These are phyloP conservation scores for Samsoniella hepiali DNA, from an alignment of 2,329 filamentous ascomycete genomes.

Conservation along the genomic window DNA sequence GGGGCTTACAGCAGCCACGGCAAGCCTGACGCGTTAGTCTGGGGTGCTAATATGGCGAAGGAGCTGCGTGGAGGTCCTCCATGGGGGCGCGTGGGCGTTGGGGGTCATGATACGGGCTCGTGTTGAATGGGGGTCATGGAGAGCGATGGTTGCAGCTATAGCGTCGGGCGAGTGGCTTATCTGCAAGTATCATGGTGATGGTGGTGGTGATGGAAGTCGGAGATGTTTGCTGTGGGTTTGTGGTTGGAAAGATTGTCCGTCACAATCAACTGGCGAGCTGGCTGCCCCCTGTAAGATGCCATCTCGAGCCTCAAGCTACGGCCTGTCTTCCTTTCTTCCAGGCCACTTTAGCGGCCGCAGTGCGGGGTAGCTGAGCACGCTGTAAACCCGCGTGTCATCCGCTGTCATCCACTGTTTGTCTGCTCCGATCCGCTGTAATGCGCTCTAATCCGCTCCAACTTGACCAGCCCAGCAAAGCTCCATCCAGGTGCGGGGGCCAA, in stretches of 20 bases:
- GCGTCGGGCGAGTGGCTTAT: neutral
- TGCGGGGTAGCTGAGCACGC: neutral
- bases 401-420: neutral
- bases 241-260: too few relatives aligned
- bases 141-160: neutral
- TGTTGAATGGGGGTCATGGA: neutral
- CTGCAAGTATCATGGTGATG: neutral
- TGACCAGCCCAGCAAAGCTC: neutral
- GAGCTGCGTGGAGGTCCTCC: neutral
- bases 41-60: neutral
- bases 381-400: neutral
- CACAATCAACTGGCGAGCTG: too few relatives aligned
- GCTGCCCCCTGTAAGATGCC: too few relatives aligned
- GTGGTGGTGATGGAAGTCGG: neutral
- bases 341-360: neutral
- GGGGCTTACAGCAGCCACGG: neutral
- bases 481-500: conserved; percentile 8
- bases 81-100: neutral
- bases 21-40: neutral
- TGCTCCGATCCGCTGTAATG: neutral
- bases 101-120: neutral
- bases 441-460: too few relatives aligned
- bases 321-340: neutral
- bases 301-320: neutral
- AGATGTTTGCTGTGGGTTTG: neutral